Evolutionary conservation across 768 basidiomycete genomes (phyloP).

Genomic region (Lactarius evosmus): DNA sequence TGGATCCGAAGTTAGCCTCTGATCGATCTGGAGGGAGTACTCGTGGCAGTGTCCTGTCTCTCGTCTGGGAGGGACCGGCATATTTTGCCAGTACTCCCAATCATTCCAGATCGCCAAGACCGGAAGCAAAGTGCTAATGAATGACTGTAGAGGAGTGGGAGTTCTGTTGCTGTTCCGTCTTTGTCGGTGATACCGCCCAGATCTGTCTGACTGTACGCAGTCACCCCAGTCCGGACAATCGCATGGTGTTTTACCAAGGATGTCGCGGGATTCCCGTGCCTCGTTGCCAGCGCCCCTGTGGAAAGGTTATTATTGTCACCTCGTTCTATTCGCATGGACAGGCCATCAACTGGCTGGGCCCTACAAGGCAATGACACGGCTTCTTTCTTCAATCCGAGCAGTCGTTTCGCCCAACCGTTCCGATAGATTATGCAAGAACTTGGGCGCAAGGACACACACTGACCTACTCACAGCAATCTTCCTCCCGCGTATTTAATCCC

Average conservation of each 20-base stretch:
- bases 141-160: too few species aligned
- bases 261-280: background rate
- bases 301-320: too few species aligned
- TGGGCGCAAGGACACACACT: background rate
- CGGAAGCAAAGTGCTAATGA: too few species aligned
- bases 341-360: too few species aligned
- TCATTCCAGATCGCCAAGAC: too few species aligned
- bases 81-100: too few species aligned
- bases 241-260: background rate
- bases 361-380: background rate
- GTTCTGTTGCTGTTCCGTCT: background rate
- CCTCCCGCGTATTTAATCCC: constrained; percentile 7
- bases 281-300: too few species aligned
- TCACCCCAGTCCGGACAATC: background rate
- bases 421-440: constrained; percentile 2
- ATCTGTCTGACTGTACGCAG: background rate
- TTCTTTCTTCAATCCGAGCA: too few species aligned
- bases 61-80: too few species aligned
- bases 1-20: too few species aligned
- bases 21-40: too few species aligned
- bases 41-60: too few species aligned
- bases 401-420: background rate
- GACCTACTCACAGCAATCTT: background rate
- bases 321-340: background rate
- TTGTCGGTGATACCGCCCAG: background rate